Percentiles rank a stretch among this genome's conserved stretches.
Evolutionary conservation across 352 stramenopile genomes (phyloP).

Genomic region (Globisporangium cystogenes): DNA sequence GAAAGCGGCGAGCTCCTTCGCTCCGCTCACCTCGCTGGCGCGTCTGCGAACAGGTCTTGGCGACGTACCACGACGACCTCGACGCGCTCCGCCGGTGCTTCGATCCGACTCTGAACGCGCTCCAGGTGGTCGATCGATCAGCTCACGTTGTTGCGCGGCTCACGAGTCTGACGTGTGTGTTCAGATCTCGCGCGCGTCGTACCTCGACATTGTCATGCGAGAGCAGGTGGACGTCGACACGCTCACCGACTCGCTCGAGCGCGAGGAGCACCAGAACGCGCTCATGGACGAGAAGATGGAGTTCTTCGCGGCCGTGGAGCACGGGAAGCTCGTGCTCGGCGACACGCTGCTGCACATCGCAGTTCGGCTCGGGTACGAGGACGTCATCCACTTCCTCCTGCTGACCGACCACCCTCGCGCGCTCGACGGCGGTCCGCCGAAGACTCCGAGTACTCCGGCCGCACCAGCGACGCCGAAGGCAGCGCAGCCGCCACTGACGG

Average conservation of each 20-base stretch:
- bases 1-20: background rate
- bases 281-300: constrained; percentile 76
- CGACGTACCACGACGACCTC: constrained; percentile 48
- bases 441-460: background rate
- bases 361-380: constrained; percentile 40
- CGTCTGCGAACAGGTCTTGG: constrained; percentile 41
- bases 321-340: constrained; percentile 47
- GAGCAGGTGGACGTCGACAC: constrained; percentile 48
- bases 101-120: constrained; percentile 28
- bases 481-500: background rate
- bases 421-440: background rate
- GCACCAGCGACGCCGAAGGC: background rate
- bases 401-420: constrained; percentile 35
- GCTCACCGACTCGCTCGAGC: constrained; percentile 55
- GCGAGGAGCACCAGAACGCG: constrained; percentile 32
- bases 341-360: constrained; percentile 74
- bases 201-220: constrained; percentile 67
- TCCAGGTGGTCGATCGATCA: too few species aligned
- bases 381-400: constrained; percentile 59
- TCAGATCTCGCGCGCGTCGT: constrained; percentile 67
- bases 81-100: constrained; percentile 35
- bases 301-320: constrained; percentile 60
- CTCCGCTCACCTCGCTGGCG: background rate
- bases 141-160: too few species aligned
- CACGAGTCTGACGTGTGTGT: background rate